phyloP scores from a whole-genome alignment of 2,329 filamentous ascomycete genomes.

The Aspergillus sergii region DNA sequence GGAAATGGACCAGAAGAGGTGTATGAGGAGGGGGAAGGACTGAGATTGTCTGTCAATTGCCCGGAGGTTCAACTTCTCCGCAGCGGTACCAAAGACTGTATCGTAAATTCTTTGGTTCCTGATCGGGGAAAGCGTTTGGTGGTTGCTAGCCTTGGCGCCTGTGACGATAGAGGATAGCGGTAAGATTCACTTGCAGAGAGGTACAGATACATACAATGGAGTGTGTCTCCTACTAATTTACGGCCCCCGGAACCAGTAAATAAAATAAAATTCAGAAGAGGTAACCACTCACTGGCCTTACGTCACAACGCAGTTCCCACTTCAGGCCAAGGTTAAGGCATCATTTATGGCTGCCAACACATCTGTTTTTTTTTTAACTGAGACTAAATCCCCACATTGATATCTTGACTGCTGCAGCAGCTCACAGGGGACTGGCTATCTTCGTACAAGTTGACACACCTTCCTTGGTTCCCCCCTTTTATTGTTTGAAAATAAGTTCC shows the following conservation, averaged over 20 bases:
- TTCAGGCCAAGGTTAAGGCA: background rate
- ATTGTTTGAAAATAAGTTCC: background rate
- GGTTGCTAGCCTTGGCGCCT: background rate
- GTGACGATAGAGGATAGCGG: background rate
- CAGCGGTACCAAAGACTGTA: conserved; percentile 10
- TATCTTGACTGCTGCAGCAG: background rate
- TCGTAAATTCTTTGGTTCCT: conserved; percentile 20
- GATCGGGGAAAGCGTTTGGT: conserved; percentile 24
- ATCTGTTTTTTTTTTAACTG: background rate
- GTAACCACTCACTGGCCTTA: background rate
- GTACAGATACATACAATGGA: background rate
- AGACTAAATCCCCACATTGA: conserved; percentile 12
- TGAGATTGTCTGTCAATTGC: conserved; percentile 6
- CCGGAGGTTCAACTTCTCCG: conserved; percentile 10
- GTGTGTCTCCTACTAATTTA: background rate
- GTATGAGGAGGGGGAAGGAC: conserved; percentile 6
- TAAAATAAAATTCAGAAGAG: background rate
- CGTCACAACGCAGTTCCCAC: background rate
- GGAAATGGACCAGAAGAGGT: conserved; percentile 12
- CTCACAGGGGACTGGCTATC: background rate
- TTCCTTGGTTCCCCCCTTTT: background rate
- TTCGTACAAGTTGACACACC: background rate
- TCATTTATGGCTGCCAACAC: conserved; percentile 1
- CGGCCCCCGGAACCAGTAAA: background rate
- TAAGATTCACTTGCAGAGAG: background rate